These are phyloP conservation scores for Phoma sp. DNA, from an alignment of 2,329 filamentous ascomycete species.

Conservation along the genomic window DNA sequence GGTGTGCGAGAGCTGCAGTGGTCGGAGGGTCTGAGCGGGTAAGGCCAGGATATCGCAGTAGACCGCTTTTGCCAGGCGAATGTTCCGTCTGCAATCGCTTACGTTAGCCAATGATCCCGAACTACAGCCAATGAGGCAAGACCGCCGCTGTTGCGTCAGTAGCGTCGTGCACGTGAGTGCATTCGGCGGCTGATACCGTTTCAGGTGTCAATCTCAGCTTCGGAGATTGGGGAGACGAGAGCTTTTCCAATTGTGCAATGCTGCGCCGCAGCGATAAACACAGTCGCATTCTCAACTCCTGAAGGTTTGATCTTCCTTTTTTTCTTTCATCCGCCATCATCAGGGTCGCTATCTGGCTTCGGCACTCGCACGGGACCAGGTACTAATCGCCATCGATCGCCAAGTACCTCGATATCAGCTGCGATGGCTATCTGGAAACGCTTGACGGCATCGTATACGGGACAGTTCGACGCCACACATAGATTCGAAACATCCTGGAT, in stretches of 20 bases:
- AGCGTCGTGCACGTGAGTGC: conserved; percentile 16
- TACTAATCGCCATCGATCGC: conserved; percentile 6
- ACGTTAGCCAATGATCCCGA: conserved; percentile 1
- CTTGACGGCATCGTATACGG: conserved; percentile 34
- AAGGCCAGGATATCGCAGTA: conserved; percentile 21
- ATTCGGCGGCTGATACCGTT: conserved; percentile 15
- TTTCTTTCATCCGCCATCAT: neutral
- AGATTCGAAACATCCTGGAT: conserved; percentile 84
- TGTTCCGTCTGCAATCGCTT: conserved; percentile 14
- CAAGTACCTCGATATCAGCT: conserved; percentile 13
- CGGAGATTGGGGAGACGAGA: conserved; percentile 14
- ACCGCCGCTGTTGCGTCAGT: conserved; percentile 12
- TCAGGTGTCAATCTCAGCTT: conserved; percentile 15
- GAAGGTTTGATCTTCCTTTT: neutral
- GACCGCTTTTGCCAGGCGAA: conserved; percentile 17
- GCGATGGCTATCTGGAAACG: conserved; percentile 37
- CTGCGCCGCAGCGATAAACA: conserved; percentile 15
- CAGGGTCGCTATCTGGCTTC: neutral
- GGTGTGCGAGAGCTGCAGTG: conserved; percentile 24
- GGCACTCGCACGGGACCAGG: neutral
- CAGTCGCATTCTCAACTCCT: conserved; percentile 7
- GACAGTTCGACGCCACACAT: conserved; percentile 57
- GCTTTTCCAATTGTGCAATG: conserved; percentile 14
- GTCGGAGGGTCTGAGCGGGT: conserved; percentile 27
- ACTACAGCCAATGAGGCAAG: neutral